Evolutionary conservation across 148 eudicot species (phyloP).

Genomic region (Rhododendron molle): DNA sequence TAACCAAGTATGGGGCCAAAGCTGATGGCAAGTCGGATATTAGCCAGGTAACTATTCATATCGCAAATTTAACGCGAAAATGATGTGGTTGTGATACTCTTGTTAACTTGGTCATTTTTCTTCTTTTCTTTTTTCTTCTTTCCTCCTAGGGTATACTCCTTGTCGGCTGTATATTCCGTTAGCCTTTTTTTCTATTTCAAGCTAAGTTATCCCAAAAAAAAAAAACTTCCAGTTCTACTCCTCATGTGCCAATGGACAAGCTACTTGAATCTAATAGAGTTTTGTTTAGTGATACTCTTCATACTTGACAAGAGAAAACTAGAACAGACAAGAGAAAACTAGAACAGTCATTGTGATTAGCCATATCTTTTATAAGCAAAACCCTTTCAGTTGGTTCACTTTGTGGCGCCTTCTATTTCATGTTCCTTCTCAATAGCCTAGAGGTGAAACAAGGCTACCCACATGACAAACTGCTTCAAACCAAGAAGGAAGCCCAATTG

Average conservation of each 20-base stretch:
- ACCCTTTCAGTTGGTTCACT: not conserved
- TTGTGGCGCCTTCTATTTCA: not conserved
- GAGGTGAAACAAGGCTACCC: not conserved
- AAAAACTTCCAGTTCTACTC: not conserved
- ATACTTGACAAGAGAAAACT: not conserved
- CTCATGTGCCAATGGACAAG: not conserved
- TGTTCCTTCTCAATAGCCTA: not conserved
- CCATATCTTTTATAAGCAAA: not conserved
- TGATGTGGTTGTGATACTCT: not conserved
- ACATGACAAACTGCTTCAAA: not conserved
- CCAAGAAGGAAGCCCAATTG: not conserved
- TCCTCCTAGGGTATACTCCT: too few species aligned
- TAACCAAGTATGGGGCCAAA: conserved; percentile 1
- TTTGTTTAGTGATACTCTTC: not conserved
- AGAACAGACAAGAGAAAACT: not conserved
- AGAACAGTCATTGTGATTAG: not conserved
- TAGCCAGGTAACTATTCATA: not conserved
- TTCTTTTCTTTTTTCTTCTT: too few species aligned
- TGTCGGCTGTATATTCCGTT: too few species aligned
- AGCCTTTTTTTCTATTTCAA: too few species aligned
- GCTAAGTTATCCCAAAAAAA: too few species aligned
- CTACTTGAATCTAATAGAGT: not conserved
- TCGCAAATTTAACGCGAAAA: not conserved
- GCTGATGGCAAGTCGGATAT: not conserved
- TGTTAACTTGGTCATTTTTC: not conserved